Percentiles rank a stretch among this genome's conserved stretches.
Conservation (phyloP, 768 basidiomycete species). For the Pisolithus microcarpus region DNA sequence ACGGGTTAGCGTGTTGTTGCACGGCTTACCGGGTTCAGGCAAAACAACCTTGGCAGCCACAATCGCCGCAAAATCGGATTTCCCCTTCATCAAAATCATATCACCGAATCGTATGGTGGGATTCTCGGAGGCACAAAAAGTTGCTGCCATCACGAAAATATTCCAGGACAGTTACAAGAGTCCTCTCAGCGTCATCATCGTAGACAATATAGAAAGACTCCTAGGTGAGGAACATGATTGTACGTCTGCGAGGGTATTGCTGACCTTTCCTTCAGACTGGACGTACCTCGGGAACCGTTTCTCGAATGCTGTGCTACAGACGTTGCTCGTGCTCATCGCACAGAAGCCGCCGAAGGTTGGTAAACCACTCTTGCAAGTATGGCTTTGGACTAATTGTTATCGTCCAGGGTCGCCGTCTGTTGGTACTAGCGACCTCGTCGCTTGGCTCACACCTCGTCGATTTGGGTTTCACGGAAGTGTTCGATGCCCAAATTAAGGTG, state of each 20-base stretch:
- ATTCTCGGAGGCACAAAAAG: slow-evolving; percentile 87
- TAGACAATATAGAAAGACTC: slow-evolving; percentile 90
- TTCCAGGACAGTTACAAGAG: slow-evolving; percentile 97
- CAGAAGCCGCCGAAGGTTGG: slow-evolving; percentile 88
- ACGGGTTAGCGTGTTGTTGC: slow-evolving; percentile 82
- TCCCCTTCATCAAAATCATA: slow-evolving; percentile 96
- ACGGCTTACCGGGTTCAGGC: slow-evolving; percentile 85
- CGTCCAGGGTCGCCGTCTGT: slow-evolving; percentile 75
- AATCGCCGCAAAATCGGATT: slow-evolving; percentile 89
- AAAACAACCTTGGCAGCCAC: slow-evolving; percentile 94
- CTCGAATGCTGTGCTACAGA: slow-evolving; percentile 89
- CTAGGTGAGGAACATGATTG: slow-evolving; percentile 52
- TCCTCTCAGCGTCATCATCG: slow-evolving; percentile 90
- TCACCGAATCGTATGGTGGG: slow-evolving; percentile 98
- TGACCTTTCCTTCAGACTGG: slow-evolving; percentile 58
- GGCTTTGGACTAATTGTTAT: slow-evolving; percentile 1
- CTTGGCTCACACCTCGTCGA: slow-evolving; percentile 79
- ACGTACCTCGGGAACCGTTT: slow-evolving; percentile 95
- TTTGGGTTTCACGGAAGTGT: slow-evolving; percentile 81
- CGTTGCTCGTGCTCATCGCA: slow-evolving; percentile 79
- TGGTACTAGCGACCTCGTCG: slow-evolving; percentile 90
- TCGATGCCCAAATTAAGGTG: slow-evolving; percentile 82
- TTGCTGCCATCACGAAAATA: slow-evolving; percentile 83
- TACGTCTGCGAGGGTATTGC: neutral
- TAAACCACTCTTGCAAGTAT: neutral